Percentiles rank a stretch among this genome's conserved stretches.
phyloP scores from a whole-genome alignment of 768 basidiomycete genomes.

The Hericium alpestre region DNA sequence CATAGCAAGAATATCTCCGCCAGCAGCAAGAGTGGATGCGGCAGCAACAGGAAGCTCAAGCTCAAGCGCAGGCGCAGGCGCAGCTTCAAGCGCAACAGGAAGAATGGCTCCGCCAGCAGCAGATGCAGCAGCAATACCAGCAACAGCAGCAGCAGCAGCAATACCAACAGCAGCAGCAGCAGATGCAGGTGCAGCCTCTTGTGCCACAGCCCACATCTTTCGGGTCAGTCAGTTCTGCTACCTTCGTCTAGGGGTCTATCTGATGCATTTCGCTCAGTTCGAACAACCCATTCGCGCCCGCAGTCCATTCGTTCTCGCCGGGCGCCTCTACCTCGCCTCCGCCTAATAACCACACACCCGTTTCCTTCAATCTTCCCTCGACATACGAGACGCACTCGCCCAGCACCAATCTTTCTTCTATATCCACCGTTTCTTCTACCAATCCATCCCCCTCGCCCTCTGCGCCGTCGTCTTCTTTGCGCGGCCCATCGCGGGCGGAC shows the following conservation, averaged over 20 bases:
- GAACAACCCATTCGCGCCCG: conserved; percentile 88
- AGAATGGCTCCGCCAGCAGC: conserved; percentile 55
- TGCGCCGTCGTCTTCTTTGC: conserved; percentile 4
- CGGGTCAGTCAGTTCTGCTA: conserved; percentile 34
- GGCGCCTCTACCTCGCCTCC: conserved; percentile 23
- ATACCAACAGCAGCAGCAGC: conserved; percentile 2
- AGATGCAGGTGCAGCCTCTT: conserved; percentile 24
- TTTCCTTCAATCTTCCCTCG: conserved; percentile 54
- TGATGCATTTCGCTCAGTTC: conserved; percentile 38
- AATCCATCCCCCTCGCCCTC: conserved; percentile 18
- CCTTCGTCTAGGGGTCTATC: background rate
- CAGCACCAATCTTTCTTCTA: conserved; percentile 25
- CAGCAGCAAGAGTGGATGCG: conserved; percentile 62
- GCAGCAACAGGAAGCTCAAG: conserved; percentile 47
- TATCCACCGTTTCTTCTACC: conserved; percentile 28
- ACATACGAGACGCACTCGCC: conserved; percentile 46
- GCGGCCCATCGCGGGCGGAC: conserved; percentile 37
- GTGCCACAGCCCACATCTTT: conserved; percentile 64
- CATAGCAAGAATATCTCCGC: conserved; percentile 31
- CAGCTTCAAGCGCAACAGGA: conserved; percentile 39
- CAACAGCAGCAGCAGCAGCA: conserved; percentile 39
- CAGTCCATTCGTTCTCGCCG: conserved; percentile 20
- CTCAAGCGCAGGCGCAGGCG: conserved; percentile 33
- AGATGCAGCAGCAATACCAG: conserved; percentile 39
- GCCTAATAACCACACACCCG: conserved; percentile 27